Evolutionary conservation across 805 yeast species (phyloP).

Genomic region (Nakazawaea sp.): DNA sequence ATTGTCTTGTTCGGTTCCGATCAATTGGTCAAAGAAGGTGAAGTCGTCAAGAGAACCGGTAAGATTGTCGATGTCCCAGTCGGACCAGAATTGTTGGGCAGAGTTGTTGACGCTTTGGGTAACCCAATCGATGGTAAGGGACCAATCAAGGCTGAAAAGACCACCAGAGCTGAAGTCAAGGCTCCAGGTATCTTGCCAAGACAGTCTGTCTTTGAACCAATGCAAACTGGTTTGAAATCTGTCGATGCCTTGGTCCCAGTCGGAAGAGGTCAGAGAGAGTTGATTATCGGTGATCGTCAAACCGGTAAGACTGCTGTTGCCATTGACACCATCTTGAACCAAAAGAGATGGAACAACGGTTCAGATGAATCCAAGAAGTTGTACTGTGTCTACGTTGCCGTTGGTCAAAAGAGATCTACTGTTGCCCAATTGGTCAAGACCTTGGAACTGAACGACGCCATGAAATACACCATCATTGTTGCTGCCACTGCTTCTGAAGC

Average conservation of each 20-base stretch:
- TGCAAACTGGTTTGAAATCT: conserved; percentile 99
- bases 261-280: conserved; percentile 99
- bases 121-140: conserved; percentile 99
- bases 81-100: conserved; percentile 96
- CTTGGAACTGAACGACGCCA: conserved; percentile 95
- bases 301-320: conserved; percentile 99
- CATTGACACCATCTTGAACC: conserved; percentile 95
- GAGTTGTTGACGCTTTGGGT: conserved; percentile 99
- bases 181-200: conserved; percentile 99
- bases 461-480: conserved; percentile 95
- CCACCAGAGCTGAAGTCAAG: conserved; percentile 96
- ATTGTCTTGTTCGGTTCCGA: conserved; percentile 99
- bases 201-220: conserved; percentile 97
- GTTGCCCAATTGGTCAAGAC: conserved; percentile 99
- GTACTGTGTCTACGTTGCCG: conserved; percentile 99
- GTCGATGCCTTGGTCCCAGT: conserved; percentile 99
- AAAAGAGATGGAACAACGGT: conserved; percentile 98
- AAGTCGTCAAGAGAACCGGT: conserved; percentile 99
- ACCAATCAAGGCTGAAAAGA: conserved; percentile 79
- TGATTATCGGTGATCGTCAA: conserved; percentile 99
- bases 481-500: conserved; percentile 99
- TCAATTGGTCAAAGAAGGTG: conserved; percentile 98
- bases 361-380: conserved; percentile 93
- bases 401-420: conserved; percentile 99
- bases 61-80: conserved; percentile 98